These are phyloP conservation scores for Tolypocladium sp. DNA, from an alignment of 2,329 filamentous ascomycete species.

Conservation along the genomic window DNA sequence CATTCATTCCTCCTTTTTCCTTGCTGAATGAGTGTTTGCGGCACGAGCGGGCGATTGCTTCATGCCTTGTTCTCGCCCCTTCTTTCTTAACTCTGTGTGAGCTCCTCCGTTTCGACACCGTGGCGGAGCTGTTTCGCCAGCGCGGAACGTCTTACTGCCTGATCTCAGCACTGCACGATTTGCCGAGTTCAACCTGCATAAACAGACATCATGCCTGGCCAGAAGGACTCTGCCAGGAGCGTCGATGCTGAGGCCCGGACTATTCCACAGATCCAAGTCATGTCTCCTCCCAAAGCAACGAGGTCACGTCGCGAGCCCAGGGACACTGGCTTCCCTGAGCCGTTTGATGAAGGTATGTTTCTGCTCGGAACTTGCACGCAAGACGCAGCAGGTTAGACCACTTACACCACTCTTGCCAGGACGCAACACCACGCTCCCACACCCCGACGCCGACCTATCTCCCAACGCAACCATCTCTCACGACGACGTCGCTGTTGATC, in stretches of 20 bases:
- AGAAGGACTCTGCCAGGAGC: neutral
- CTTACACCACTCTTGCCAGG: constrained; percentile 17
- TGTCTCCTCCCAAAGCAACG: constrained; percentile 13
- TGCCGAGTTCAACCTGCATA: neutral
- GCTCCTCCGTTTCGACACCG: neutral
- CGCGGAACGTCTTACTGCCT: neutral
- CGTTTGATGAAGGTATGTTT: constrained; percentile 35
- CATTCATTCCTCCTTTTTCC: neutral
- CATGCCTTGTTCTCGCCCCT: neutral
- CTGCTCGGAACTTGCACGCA: neutral
- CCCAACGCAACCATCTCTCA: constrained; percentile 47
- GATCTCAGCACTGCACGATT: neutral
- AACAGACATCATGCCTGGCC: constrained; percentile 2
- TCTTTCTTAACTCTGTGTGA: neutral
- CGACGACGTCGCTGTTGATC: constrained; percentile 38
- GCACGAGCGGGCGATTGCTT: neutral
- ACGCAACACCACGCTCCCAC: constrained; percentile 51
- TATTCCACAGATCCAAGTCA: constrained; percentile 15
- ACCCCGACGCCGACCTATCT: constrained; percentile 51
- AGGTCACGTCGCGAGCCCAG: constrained; percentile 17
- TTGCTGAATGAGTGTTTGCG: neutral
- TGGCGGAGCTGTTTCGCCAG: neutral
- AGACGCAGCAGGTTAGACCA: neutral
- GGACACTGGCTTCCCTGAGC: constrained; percentile 44
- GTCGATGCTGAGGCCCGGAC: constrained; percentile 1